Base-by-base conservation (phyloP, 805 yeast species). In the Pichia phayaonensis region DNA sequence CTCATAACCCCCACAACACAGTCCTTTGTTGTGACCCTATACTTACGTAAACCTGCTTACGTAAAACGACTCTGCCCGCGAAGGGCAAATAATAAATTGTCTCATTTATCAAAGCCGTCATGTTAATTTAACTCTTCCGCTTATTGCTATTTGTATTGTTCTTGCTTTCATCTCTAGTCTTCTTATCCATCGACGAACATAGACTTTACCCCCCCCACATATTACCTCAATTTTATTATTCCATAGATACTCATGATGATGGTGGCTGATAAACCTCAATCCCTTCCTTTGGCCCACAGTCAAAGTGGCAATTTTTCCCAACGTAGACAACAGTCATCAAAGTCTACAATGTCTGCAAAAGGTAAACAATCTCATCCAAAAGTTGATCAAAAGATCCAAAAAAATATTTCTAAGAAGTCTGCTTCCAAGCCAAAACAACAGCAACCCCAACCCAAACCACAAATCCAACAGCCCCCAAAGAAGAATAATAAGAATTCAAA, bases 241-340 rank as follows among this genome's bases (percentile, higher is more conserved):
- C 8, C 7, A 8, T 16, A 34, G 10, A 16, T 2, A 15, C 24
- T 21, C 18, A 48, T 26, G 51, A 59, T 48, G 61, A 55, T 52
- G 60, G 55, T 57, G 15, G 56, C 59, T 27, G 58, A 56, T 42
- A 53, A 53, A 26, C 57, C 57, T 20, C 60, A 59, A 26, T 56
- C 58, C 44, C 46, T 56, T 27, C 58, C 59, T n/a, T 50, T 59
- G 58, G 46, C 44, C 21, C 58, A 54, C 43, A 16, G 21, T 11
- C 41, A 26, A 18, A 51, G 49, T 11, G 20, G 40, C 40, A 39
- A 20, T 34, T 41, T 43, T 11, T 43, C 43, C 3, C 40, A 34
- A 15, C 12, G 20, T 8, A 42, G 24, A 13, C 45, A 40, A 36
- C 45, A 40, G 24, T 24, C 49, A 16, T 39, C 46, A 24, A 51